A percentile compares a stretch with the other conserved stretches of the same genome.
Conservation (phyloP, 2,329 filamentous ascomycete genomes). For the Xylaria digitata region DNA sequence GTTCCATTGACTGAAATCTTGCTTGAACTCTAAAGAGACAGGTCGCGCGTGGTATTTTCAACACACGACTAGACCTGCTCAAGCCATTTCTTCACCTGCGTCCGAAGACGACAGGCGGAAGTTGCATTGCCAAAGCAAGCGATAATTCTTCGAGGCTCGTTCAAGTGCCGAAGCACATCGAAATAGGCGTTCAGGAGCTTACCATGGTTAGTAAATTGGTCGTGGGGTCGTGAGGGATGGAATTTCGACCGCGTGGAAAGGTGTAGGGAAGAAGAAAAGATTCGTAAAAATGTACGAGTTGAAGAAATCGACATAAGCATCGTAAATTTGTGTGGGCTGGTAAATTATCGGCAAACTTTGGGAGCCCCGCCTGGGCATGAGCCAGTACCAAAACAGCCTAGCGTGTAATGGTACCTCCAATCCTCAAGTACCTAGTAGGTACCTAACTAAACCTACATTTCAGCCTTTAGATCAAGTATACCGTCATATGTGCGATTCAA, state of each 20-base stretch:
- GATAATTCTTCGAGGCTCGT: constrained; percentile 49
- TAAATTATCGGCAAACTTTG: constrained; percentile 43
- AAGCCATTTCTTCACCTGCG: constrained; percentile 73
- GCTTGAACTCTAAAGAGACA: constrained; percentile 92
- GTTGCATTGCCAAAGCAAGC: constrained; percentile 50
- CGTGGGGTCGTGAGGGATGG: constrained; percentile 60
- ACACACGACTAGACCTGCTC: constrained; percentile 62
- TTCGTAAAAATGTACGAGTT: constrained; percentile 46
- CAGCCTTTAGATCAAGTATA: no score
- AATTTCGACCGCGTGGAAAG: constrained; percentile 53
- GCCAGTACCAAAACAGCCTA: constrained; percentile 31
- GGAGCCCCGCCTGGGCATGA: constrained; percentile 1
- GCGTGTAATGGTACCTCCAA: constrained; percentile 37
- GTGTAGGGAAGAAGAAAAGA: constrained; percentile 49
- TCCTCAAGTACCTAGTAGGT: neutral
- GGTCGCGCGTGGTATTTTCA: constrained; percentile 63
- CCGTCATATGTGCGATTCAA: neutral
- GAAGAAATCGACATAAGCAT: constrained; percentile 36
- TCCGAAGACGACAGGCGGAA: constrained; percentile 58
- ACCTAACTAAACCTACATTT: constrained; percentile 9
- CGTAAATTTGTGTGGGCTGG: constrained; percentile 46
- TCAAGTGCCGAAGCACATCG: constrained; percentile 43
- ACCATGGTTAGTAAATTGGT: constrained; percentile 69
- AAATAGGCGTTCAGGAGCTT: constrained; percentile 59
- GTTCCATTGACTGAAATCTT: constrained; percentile 81